Evolutionary conservation across 768 basidiomycete species (phyloP).

Genomic region (Trametes elegans): DNA sequence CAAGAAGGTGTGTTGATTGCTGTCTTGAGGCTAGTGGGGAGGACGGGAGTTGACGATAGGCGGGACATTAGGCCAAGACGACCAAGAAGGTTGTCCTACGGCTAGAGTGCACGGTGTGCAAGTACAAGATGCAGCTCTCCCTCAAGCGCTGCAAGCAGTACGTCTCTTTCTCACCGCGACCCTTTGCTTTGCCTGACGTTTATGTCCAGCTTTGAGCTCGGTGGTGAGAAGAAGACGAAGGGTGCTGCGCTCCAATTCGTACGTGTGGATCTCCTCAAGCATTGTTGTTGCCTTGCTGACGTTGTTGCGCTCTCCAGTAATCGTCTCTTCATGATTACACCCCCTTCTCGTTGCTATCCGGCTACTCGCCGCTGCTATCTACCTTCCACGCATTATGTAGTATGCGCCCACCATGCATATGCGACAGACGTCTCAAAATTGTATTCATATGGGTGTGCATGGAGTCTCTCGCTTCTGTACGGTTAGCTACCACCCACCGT

Average conservation of each 20-base stretch:
- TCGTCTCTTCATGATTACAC: slow-evolving; percentile 21
- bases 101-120: slow-evolving; percentile 97
- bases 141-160: slow-evolving; percentile 99
- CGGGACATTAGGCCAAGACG: slow-evolving; percentile 73
- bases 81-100: slow-evolving; percentile 99
- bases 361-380: slow-evolving; percentile 20
- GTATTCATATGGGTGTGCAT: slow-evolving; percentile 21
- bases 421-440: slow-evolving; percentile 23
- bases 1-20: slow-evolving; percentile 74
- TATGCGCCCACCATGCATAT: slow-evolving; percentile 28
- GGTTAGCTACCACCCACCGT: neutral
- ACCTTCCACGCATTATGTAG: slow-evolving; percentile 27
- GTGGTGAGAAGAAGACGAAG: slow-evolving; percentile 99
- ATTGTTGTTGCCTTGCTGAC: neutral
- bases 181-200: neutral
- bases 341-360: slow-evolving; percentile 17
- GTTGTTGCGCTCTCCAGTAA: slow-evolving; percentile 16
- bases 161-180: slow-evolving; percentile 33
- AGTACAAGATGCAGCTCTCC: slow-evolving; percentile 94
- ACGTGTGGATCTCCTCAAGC: slow-evolving; percentile 40
- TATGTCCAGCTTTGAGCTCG: slow-evolving; percentile 85
- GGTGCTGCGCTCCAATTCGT: slow-evolving; percentile 94
- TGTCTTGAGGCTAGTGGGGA: neutral
- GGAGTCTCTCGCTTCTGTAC: slow-evolving; percentile 9
- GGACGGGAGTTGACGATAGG: neutral